Evolutionary conservation across 768 basidiomycete species (phyloP).

Genomic region (Suillus occidentalis): DNA sequence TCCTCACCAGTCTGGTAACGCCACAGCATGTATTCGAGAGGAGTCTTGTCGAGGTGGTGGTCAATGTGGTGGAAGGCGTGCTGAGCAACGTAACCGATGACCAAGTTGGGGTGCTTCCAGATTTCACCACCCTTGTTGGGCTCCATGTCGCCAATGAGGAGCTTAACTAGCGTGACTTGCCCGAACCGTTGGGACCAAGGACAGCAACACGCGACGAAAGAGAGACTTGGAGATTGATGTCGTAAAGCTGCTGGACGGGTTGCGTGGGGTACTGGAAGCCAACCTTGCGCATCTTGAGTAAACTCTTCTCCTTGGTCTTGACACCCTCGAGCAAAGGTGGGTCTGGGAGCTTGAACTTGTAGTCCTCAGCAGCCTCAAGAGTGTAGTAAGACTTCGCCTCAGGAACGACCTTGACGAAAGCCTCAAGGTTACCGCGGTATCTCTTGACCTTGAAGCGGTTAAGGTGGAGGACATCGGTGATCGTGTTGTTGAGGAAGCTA

Average conservation of each 20-base stretch:
- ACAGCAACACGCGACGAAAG: conserved; percentile 98
- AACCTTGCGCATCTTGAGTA: conserved; percentile 97
- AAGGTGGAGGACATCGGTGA: conserved; percentile 95
- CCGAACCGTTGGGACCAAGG: conserved; percentile 98
- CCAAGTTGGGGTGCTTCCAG: conserved; percentile 99
- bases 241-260: conserved; percentile 84
- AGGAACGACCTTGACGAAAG: conserved; percentile 90
- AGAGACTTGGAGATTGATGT: conserved; percentile 96
- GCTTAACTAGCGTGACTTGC: conserved; percentile 98
- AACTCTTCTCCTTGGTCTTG: conserved; percentile 98
- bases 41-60: conserved; percentile 97
- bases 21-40: conserved; percentile 99
- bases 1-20: conserved; percentile 99
- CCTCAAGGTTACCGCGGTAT: conserved; percentile 94
- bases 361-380: conserved; percentile 93
- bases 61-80: conserved; percentile 99
- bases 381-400: conserved; percentile 99
- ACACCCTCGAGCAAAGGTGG: conserved; percentile 98
- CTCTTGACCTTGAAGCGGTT: conserved; percentile 98
- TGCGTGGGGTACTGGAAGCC: conserved; percentile 94
- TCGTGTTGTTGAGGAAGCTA: conserved; percentile 95
- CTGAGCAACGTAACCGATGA: conserved; percentile 98
- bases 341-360: conserved; percentile 97
- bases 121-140: conserved; percentile 94
- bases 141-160: conserved; percentile 96